These are phyloP conservation scores for Marasmius oreades DNA, from an alignment of 1,284 basidiomycete genomes.

Conservation along the genomic window DNA sequence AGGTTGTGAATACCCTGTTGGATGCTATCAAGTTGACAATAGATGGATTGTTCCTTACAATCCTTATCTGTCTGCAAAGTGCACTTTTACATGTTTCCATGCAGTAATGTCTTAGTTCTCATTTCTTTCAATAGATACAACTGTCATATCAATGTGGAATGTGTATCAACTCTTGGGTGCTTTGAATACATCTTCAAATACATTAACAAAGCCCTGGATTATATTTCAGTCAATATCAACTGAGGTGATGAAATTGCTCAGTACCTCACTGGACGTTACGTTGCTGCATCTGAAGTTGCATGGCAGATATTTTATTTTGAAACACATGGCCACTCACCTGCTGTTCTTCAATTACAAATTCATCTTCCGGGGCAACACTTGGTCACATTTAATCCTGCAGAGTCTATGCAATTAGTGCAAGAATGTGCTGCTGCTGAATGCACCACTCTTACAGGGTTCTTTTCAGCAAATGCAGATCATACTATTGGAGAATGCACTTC, in stretches of 20 bases:
- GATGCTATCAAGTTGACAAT: conserved; percentile 22
- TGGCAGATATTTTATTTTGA: conserved; percentile 31
- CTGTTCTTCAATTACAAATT: conserved; percentile 34
- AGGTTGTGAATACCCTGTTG: conserved; percentile 14
- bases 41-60: conserved; percentile 36
- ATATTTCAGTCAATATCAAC: conserved; percentile 18
- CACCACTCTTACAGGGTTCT: conserved; percentile 37
- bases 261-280: conserved; percentile 29
- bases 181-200: conserved; percentile 43
- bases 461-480: conserved; percentile 33
- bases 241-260: conserved; percentile 27
- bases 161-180: conserved; percentile 13
- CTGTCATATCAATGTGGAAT: conserved; percentile 48
- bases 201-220: conserved; percentile 38
- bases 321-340: conserved; percentile 31
- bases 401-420: conserved; percentile 23
- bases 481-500: conserved; percentile 25
- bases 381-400: conserved; percentile 31
- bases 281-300: conserved; percentile 26
- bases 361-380: conserved; percentile 34
- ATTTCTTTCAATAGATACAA: conserved; percentile 26
- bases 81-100: not conserved
- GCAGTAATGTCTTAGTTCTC: not conserved
- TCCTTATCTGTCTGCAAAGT: conserved; percentile 23
- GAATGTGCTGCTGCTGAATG: conserved; percentile 20